Evolutionary conservation across 768 basidiomycete genomes (phyloP), one percentile per base, ranked within the genome.

Genomic region (Tricholoma flavovirens): DNA sequence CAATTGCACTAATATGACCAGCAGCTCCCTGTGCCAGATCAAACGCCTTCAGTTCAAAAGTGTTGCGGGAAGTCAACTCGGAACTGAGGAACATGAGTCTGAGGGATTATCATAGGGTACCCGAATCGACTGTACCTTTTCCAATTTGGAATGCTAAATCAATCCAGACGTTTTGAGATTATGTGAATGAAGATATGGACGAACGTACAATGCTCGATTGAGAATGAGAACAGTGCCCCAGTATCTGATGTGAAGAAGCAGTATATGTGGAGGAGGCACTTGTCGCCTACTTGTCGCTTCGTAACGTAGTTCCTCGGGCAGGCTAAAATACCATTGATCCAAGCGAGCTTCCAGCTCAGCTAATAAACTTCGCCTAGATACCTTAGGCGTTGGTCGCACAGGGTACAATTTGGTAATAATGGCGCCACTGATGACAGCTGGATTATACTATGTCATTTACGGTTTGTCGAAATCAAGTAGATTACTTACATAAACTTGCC

Each of bases 11-110:
- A 52, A 90, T 75, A 60, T 88, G 85, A 46, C 78, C 80, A 33
- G 90, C 89, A 38, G 90, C 88, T 50, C 79, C 75, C 66, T 88
- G 85, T 14, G 87, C 85, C 12, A 88, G 72, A 64, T 91, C 90
- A 58, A 90, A 86, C 1, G 88, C 83, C 64, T 86, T 85, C 54
- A 81, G 68, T 22, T 83, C 82, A 0, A 81, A 77, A 38, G 80
- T 77, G 59, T 77, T 77, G 57, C 75, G 73, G 12, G 74, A 66
- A 30, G 72, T 70, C 36, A 76, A 73, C 55, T 80, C 78, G 46
- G 71, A 68, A 50, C 81, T 79, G 62, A 42, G 22, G 57, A 51
- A 51, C 43, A 38, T 36, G 58, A 60, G 17, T 60, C 49, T 55
- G 36, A 38, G 14, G 35, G 5, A 24, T 55, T 24, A 49, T 22